Evolutionary conservation across 208 protist genomes (phyloP).

Genomic region (Porcisia deanei): DNA sequence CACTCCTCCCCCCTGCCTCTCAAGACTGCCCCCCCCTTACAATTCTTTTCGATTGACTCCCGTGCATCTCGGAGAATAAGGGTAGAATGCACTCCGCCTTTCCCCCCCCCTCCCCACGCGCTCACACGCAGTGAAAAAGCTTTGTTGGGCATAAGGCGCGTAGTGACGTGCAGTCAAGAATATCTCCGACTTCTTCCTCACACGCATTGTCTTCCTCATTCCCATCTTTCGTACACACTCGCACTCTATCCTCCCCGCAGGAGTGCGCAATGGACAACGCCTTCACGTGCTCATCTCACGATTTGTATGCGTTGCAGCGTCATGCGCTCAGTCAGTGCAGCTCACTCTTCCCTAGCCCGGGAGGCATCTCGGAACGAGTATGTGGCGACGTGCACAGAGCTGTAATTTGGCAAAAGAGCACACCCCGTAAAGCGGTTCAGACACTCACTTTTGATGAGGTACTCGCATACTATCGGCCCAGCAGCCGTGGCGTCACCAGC

Average conservation of each 20-base stretch:
- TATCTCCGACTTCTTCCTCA: not conserved
- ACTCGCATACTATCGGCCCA: not conserved
- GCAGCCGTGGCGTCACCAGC: not conserved
- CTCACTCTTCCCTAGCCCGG: not conserved
- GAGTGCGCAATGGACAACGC: not conserved
- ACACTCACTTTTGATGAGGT: conserved; percentile 1
- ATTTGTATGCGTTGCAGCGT: not conserved
- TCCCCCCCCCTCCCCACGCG: not conserved
- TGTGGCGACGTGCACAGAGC: not conserved
- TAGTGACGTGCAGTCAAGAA: not conserved
- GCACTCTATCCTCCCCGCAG: no score
- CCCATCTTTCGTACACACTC: not conserved
- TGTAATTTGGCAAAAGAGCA: not conserved
- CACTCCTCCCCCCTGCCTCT: no score
- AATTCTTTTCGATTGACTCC: not conserved
- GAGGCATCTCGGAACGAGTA: not conserved
- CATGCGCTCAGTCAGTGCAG: not conserved
- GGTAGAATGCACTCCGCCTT: not conserved
- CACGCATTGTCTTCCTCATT: not conserved
- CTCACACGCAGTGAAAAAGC: not conserved
- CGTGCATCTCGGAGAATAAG: not conserved
- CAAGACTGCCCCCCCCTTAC: not conserved
- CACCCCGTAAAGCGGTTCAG: not conserved
- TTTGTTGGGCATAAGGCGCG: not conserved
- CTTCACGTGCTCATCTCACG: conserved; percentile 1